These are phyloP conservation scores for Candida cerambycidarum DNA, from an alignment of 805 yeast genomes.

Conservation along the genomic window DNA sequence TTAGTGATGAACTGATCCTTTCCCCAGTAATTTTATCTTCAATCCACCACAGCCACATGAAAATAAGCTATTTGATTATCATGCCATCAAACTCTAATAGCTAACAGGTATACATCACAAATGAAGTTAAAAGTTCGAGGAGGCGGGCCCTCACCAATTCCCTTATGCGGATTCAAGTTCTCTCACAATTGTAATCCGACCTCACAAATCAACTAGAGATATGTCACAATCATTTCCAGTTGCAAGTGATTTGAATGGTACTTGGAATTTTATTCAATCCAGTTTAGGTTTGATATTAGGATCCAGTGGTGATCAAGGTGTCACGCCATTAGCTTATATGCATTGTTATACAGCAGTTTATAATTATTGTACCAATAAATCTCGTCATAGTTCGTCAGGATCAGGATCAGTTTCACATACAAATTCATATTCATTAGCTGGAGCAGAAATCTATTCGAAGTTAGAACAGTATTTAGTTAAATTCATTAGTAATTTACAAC, in stretches of 20 bases:
- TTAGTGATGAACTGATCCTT: no score
- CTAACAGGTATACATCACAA: no score
- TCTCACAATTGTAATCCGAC: no score
- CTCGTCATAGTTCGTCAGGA: conserved; percentile 37
- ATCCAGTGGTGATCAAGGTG: conserved; percentile 61
- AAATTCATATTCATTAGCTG: conserved; percentile 59
- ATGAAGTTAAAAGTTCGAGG: no score
- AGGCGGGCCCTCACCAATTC: no score
- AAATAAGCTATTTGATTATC: no score
- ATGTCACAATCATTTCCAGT: conserved; percentile 40
- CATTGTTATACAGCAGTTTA: conserved; percentile 89
- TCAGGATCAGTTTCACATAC: conserved; percentile 13
- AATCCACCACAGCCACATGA: no score
- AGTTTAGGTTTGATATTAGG: conserved; percentile 72
- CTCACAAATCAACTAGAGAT: background rate
- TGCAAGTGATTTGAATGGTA: conserved; percentile 62
- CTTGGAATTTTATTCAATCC: conserved; percentile 80
- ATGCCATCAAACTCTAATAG: no score
- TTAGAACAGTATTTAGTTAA: conserved; percentile 63
- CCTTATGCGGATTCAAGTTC: no score
- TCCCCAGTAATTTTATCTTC: no score
- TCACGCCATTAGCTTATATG: conserved; percentile 75
- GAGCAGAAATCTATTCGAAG: conserved; percentile 82
- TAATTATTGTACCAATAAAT: conserved; percentile 85
- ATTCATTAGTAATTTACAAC: conserved; percentile 53